Base-by-base conservation (phyloP, 78 protist species). In the Dictyostelium purpureum region DNA sequence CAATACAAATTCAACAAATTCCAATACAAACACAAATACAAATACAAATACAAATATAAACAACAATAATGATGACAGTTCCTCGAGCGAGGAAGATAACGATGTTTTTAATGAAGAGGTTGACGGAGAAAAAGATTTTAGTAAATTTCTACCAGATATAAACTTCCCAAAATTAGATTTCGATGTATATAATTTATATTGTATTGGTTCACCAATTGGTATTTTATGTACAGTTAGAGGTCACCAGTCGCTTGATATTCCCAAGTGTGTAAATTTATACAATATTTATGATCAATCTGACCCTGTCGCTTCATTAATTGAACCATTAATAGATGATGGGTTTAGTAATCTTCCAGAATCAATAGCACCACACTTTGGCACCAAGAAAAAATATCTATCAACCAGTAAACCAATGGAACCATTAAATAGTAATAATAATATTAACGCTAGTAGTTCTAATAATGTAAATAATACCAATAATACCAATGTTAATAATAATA, bases 141-240 rank as follows among this genome's bases (percentile, higher is more conserved):
- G n/a, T 26, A 51, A 51, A 28, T 37, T 38, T 33, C 18, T 83
- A 35, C 51, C 69, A 43, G 37, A 54, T 38, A 37, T 83, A 0
- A 42, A 52, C 6, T 70, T 83, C 28, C 79, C 90, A 56, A 42
- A 70, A 31, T 57, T 83, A 6, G 77, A 71, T n/a, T 83, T 83
- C 42, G 81, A 83, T 19, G 80, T 83, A 18, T 42, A 69, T 16
- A 83, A 83, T 56, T 33, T 83, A 43, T 83, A 51, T 71, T 40
- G 80, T 31, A 83, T 83, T 70, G 90, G 90, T 14, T 54, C 74
- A 28, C 90, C 90, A n/a, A 47, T 83, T n/a, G 90, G 80, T 56
- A 51, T 83, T 2, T 24, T 83, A 6, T 70, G 65, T 43, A 83
- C 90, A 2, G 75, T 83, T 26, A 49, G 90, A 40, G 90, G 90